Percentiles rank a stretch among this genome's conserved stretches.
phyloP scores from a whole-genome alignment of 768 basidiomycete species.

The Polyporus arcularius region DNA sequence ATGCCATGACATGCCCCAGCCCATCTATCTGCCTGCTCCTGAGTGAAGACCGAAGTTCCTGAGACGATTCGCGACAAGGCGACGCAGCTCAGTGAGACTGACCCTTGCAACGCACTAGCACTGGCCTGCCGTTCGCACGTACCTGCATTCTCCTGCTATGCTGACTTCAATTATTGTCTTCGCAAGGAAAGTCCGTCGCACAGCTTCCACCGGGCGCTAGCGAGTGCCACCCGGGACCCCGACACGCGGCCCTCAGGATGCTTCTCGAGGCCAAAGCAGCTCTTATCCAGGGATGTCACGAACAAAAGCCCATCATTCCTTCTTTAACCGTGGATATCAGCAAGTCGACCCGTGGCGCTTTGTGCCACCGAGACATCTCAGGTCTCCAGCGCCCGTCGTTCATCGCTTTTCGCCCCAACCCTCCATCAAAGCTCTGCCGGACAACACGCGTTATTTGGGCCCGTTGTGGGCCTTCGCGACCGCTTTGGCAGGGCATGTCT shows the following conservation, averaged over 20 bases:
- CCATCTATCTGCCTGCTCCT: not conserved
- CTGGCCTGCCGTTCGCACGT: not conserved
- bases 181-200: not conserved
- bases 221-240: not conserved
- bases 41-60: not conserved
- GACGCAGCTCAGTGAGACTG: not conserved
- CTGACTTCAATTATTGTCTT: not conserved
- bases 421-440: constrained; percentile 10
- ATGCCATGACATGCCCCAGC: constrained; percentile 30
- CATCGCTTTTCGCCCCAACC: not conserved
- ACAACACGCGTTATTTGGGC: not conserved
- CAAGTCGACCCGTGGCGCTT: not conserved
- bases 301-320: not conserved
- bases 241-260: not conserved
- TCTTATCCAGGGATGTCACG: not conserved
- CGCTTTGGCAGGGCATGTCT: constrained; percentile 4
- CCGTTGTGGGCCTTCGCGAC: constrained; percentile 10
- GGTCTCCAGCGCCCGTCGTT: not conserved
- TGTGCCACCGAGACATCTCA: not conserved
- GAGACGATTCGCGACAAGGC: not conserved
- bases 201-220: no score
- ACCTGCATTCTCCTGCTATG: not conserved
- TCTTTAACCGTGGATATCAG: not conserved
- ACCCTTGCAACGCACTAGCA: not conserved
- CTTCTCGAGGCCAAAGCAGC: constrained; percentile 2